Conservation (phyloP, 768 basidiomycete genomes). For the Leucogyrophana mollusca region DNA sequence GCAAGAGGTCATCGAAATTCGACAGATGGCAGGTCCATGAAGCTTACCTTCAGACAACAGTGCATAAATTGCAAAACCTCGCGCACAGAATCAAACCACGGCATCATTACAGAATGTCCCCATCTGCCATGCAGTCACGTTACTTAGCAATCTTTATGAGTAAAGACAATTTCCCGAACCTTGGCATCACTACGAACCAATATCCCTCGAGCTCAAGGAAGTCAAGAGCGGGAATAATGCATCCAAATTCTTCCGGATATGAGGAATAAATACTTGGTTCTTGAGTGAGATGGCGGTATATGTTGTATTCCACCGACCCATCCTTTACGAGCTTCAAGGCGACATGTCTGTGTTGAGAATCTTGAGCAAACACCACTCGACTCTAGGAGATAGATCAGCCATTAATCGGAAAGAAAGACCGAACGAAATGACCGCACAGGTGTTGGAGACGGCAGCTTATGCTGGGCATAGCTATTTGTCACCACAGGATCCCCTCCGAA, state of each 20-base stretch:
- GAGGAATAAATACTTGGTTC: constrained; percentile 3
- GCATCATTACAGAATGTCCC: constrained; percentile 9
- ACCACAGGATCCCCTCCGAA: too few species aligned
- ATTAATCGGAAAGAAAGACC: too few species aligned
- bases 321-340: constrained; percentile 24
- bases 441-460: too few species aligned
- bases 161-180: constrained; percentile 5
- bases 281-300: constrained; percentile 17
- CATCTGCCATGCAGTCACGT: constrained; percentile 11
- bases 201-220: constrained; percentile 18
- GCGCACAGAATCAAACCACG: constrained; percentile 6
- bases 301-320: constrained; percentile 21
- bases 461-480: too few species aligned
- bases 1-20: neutral
- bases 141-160: neutral
- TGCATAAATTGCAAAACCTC: constrained; percentile 8
- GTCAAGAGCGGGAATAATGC: constrained; percentile 22
- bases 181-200: constrained; percentile 30
- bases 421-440: too few species aligned
- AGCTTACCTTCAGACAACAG: constrained; percentile 1
- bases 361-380: too few species aligned
- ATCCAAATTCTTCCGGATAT: constrained; percentile 1
- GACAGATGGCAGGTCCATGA: neutral
- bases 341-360: too few species aligned
- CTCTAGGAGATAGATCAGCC: too few species aligned